These are phyloP conservation scores for Didymella keratinophila DNA, from an alignment of 2,329 filamentous ascomycete genomes.

Conservation along the genomic window DNA sequence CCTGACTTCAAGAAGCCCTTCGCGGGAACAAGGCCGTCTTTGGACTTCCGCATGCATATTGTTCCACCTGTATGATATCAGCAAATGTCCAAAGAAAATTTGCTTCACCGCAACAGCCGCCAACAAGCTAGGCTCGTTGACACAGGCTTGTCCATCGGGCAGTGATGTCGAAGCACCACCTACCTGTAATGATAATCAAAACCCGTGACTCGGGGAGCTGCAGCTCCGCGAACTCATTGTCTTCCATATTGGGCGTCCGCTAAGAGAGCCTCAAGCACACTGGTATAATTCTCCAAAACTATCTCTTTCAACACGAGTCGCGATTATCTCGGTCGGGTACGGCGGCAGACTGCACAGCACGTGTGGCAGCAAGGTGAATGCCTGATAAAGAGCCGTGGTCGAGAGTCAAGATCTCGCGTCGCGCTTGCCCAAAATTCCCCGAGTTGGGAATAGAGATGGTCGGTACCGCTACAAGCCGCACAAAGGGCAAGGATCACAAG, in stretches of 20 bases:
- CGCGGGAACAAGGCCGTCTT: slow-evolving; percentile 77
- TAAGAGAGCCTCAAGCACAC: not conserved
- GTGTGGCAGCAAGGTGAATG: slow-evolving; percentile 12
- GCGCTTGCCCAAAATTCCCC: slow-evolving; percentile 12
- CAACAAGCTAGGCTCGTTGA: not conserved
- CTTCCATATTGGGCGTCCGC: slow-evolving; percentile 13
- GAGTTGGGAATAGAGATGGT: not conserved
- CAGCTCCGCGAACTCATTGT: slow-evolving; percentile 33
- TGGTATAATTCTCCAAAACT: slow-evolving; percentile 10
- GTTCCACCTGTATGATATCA: slow-evolving; percentile 63
- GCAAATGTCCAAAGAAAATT: not conserved
- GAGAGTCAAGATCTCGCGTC: not conserved
- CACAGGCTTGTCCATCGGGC: not conserved
- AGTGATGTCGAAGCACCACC: slow-evolving; percentile 25
- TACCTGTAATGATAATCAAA: slow-evolving; percentile 87
- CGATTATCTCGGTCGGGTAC: not conserved
- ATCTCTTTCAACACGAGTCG: slow-evolving; percentile 10
- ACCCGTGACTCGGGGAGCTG: slow-evolving; percentile 76
- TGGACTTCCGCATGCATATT: slow-evolving; percentile 88
- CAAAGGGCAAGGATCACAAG: not conserved
- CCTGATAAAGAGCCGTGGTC: slow-evolving; percentile 6
- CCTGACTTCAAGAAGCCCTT: slow-evolving; percentile 80
- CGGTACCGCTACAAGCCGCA: slow-evolving; percentile 17
- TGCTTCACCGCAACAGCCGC: not conserved
- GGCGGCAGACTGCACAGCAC: not conserved